Conservation (phyloP, 2,329 filamentous ascomycete genomes). For the Fusarium sp. region DNA sequence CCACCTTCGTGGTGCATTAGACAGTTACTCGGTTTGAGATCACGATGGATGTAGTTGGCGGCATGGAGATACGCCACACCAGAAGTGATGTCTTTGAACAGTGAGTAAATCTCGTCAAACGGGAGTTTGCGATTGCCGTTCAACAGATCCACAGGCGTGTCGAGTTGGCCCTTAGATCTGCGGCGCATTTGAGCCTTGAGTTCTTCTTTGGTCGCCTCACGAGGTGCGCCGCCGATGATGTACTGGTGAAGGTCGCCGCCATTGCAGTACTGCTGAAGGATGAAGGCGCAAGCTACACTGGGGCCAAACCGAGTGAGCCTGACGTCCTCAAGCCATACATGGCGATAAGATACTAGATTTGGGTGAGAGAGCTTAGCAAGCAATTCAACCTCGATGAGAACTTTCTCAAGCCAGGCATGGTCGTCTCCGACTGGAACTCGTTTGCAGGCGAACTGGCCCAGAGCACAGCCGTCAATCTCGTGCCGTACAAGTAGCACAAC, state of each 20-base stretch:
- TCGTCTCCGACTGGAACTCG: slow-evolving; percentile 95
- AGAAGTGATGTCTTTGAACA: slow-evolving; percentile 95
- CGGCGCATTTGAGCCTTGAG: slow-evolving; percentile 90
- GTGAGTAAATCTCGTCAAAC: slow-evolving; percentile 95
- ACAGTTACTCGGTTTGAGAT: slow-evolving; percentile 97
- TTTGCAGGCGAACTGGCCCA: slow-evolving; percentile 97
- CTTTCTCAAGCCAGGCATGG: slow-evolving; percentile 94
- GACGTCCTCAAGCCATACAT: slow-evolving; percentile 96
- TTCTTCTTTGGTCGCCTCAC: slow-evolving; percentile 81
- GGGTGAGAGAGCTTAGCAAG: slow-evolving; percentile 93
- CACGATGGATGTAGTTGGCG: slow-evolving; percentile 95
- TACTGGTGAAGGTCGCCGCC: slow-evolving; percentile 91
- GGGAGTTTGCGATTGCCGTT: slow-evolving; percentile 63
- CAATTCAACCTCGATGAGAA: slow-evolving; percentile 92
- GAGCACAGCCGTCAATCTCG: slow-evolving; percentile 87
- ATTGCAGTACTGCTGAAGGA: slow-evolving; percentile 98
- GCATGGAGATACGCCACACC: slow-evolving; percentile 91
- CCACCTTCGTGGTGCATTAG: slow-evolving; percentile 83
- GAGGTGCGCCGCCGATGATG: slow-evolving; percentile 78
- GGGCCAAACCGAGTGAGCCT: slow-evolving; percentile 89
- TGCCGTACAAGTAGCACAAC: slow-evolving; percentile 96
- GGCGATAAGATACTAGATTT: slow-evolving; percentile 95
- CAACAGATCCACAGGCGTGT: slow-evolving; percentile 69
- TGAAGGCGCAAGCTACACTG: slow-evolving; percentile 94
- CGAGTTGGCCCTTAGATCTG: slow-evolving; percentile 82